Conservation (phyloP, 768 basidiomycete genomes). For the Serpula lacrymans region DNA sequence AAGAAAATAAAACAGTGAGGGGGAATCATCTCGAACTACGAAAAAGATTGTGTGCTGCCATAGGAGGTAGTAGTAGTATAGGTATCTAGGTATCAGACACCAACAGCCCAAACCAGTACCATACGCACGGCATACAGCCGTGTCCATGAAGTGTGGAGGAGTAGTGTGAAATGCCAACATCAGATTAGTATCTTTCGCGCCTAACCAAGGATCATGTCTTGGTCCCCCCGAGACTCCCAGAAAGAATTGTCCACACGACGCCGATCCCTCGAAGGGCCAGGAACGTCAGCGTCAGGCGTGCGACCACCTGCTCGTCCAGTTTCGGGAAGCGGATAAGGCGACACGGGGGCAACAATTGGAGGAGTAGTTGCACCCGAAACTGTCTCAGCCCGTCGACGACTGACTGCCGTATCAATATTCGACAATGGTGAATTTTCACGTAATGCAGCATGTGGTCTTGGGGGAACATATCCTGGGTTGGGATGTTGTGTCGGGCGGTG, state of each 20-base stretch:
- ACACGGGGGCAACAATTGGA: too few species aligned
- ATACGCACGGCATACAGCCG: background rate
- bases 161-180: background rate
- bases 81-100: conserved; percentile 1
- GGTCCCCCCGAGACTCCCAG: conserved; percentile 27
- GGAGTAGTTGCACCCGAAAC: conserved; percentile 29
- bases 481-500: conserved; percentile 10
- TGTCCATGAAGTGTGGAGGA: background rate
- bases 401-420: conserved; percentile 1
- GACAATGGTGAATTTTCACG: background rate
- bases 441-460: conserved; percentile 10
- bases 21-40: background rate
- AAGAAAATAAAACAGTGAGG: conserved; percentile 2
- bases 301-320: conserved; percentile 19
- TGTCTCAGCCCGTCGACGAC: conserved; percentile 31
- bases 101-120: conserved; percentile 2
- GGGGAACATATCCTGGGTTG: conserved; percentile 12
- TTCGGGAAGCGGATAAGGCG: too few species aligned
- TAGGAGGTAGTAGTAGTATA: background rate
- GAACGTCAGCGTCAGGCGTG: conserved; percentile 15
- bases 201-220: conserved; percentile 30
- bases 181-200: background rate
- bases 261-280: conserved; percentile 17
- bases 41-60: background rate
- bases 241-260: conserved; percentile 20